phyloP scores from a whole-genome alignment of 2,329 filamentous ascomycete species.

The Diaporthe ilicicola region DNA sequence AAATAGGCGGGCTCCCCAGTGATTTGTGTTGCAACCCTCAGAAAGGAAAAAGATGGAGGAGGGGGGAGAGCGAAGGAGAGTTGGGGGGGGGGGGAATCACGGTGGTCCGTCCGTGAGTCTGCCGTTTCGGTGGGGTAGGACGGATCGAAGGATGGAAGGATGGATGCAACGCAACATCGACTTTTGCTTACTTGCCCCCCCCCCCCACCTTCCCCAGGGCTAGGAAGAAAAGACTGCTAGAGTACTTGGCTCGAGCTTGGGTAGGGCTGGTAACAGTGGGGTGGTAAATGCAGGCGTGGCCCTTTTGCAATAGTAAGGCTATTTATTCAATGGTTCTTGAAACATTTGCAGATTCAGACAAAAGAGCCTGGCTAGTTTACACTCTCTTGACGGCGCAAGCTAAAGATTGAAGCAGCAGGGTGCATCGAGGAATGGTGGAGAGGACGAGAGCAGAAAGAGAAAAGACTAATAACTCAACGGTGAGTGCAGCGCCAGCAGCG shows the following conservation, averaged over 20 bases:
- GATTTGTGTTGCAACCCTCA: slow-evolving; percentile 8
- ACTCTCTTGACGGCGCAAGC: not conserved
- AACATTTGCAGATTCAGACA: slow-evolving; percentile 16
- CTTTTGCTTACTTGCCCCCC: not conserved
- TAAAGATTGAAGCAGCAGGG: not conserved
- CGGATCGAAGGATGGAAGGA: not conserved
- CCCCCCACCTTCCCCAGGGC: too few relatives aligned
- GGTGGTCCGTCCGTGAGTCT: slow-evolving; percentile 12
- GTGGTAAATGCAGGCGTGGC: not conserved
- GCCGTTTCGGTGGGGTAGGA: not conserved
- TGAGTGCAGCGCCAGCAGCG: not conserved
- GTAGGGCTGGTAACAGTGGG: slow-evolving; percentile 14
- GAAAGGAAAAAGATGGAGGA: not conserved
- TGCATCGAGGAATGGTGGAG: not conserved
- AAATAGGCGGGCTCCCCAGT: not conserved
- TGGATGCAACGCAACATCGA: slow-evolving; percentile 10
- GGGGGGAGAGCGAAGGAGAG: not conserved
- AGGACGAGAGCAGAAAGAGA: too few relatives aligned
- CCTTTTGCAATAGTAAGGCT: slow-evolving; percentile 11
- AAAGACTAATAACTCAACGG: not conserved
- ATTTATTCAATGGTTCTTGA: not conserved
- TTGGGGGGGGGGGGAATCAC: not conserved
- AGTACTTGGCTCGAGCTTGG: not conserved
- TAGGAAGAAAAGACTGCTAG: not conserved
- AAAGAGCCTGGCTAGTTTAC: not conserved